phyloP scores from a whole-genome alignment of 805 yeast genomes.

The Grigorovia humatica region DNA sequence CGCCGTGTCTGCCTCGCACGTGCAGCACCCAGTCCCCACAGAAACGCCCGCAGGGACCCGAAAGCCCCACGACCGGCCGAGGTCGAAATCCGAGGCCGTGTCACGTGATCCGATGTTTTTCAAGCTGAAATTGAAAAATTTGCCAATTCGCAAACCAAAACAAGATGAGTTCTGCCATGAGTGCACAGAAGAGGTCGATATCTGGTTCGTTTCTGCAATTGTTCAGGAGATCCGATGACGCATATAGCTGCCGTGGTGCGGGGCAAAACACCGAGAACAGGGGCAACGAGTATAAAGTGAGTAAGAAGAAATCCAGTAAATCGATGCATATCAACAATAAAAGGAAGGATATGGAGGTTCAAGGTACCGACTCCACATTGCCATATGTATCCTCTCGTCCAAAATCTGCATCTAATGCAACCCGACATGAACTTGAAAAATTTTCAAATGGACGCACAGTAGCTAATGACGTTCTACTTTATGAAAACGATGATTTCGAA shows the following conservation, averaged over 20 bases:
- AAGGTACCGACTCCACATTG: neutral
- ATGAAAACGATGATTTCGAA: neutral
- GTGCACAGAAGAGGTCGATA: neutral
- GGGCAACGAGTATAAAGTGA: neutral
- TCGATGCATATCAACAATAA: neutral
- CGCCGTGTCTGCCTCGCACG: too few species aligned
- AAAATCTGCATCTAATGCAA: too few species aligned
- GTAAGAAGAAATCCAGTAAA: too few species aligned
- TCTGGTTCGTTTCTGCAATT: neutral
- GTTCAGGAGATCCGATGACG: neutral
- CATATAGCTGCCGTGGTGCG: neutral
- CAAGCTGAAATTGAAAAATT: neutral
- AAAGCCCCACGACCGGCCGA: too few species aligned
- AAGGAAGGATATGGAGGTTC: neutral
- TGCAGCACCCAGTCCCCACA: too few species aligned
- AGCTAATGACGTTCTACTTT: neutral
- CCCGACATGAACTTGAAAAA: too few species aligned
- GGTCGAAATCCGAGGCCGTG: neutral
- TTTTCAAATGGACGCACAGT: neutral
- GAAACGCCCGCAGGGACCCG: too few species aligned
- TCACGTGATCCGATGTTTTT: too few species aligned
- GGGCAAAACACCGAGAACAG: too few species aligned
- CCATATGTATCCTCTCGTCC: too few species aligned
- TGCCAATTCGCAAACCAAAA: neutral
- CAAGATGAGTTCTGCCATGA: neutral